These are phyloP conservation scores for Lyophyllum decastes DNA, from an alignment of 768 basidiomycete genomes.

Conservation along the genomic window DNA sequence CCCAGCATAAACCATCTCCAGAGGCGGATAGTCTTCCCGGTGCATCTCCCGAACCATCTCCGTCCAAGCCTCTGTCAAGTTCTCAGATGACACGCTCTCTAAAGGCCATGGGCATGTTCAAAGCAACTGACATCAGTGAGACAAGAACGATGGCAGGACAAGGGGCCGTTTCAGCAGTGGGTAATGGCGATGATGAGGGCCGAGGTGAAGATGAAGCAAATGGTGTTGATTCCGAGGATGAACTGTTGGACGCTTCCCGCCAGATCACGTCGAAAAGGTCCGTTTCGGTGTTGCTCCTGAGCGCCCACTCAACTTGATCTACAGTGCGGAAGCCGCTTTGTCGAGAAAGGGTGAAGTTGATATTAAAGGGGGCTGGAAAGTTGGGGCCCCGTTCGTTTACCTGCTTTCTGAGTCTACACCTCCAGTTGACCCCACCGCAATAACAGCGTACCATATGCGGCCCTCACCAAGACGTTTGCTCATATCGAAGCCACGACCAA, in stretches of 20 bases:
- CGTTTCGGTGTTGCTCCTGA: slow-evolving; percentile 9
- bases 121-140: slow-evolving; percentile 25
- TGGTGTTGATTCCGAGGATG: slow-evolving; percentile 28
- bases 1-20: neutral
- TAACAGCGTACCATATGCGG: slow-evolving; percentile 88
- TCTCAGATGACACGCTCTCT: slow-evolving; percentile 3
- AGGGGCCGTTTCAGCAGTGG: slow-evolving; percentile 14
- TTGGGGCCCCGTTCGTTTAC: slow-evolving; percentile 72
- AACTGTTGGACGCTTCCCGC: slow-evolving; percentile 31
- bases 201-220: slow-evolving; percentile 38
- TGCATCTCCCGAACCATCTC: slow-evolving; percentile 15
- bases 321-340: slow-evolving; percentile 70
- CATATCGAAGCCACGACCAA: slow-evolving; percentile 95
- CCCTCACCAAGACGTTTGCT: slow-evolving; percentile 85
- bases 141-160: slow-evolving; percentile 29
- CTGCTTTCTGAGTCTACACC: neutral
- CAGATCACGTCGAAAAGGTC: slow-evolving; percentile 67
- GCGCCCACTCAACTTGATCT: neutral
- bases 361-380: slow-evolving; percentile 80
- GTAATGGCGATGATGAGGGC: slow-evolving; percentile 28
- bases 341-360: slow-evolving; percentile 69
- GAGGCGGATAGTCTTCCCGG: slow-evolving; percentile 1
- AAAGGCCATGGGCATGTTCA: slow-evolving; percentile 26
- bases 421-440: neutral
- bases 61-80: slow-evolving; percentile 9